A percentile compares a stretch with the other conserved stretches of the same genome.
Evolutionary conservation across 768 basidiomycete genomes (phyloP).

Genomic region (Trametes coccinea): DNA sequence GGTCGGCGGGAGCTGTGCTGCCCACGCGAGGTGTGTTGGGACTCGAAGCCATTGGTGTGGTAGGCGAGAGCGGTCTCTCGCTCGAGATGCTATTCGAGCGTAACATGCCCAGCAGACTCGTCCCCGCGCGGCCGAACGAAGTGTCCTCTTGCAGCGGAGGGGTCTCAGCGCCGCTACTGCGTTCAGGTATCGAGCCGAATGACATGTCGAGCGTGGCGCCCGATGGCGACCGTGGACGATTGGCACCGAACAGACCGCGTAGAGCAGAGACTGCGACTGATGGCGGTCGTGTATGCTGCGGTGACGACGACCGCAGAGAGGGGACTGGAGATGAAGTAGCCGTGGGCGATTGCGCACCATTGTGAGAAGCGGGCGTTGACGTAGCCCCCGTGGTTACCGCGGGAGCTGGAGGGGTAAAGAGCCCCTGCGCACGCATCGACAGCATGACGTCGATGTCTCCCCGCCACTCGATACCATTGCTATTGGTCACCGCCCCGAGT

Average conservation of each 20-base stretch:
- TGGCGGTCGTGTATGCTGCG: constrained; percentile 15
- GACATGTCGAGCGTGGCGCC: constrained; percentile 27
- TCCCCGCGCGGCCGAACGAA: constrained; percentile 58
- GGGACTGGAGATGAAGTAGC: constrained; percentile 30
- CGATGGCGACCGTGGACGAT: constrained; percentile 59
- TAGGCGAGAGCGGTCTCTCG: constrained; percentile 25
- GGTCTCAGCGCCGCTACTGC: constrained; percentile 28
- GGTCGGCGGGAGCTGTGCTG: constrained; percentile 30
- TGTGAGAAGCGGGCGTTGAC: neutral
- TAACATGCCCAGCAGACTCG: constrained; percentile 53
- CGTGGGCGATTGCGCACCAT: constrained; percentile 30
- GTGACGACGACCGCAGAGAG: constrained; percentile 25
- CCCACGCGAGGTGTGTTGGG: constrained; percentile 25
- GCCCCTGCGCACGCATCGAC: constrained; percentile 72
- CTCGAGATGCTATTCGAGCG: constrained; percentile 40
- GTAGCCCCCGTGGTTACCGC: neutral
- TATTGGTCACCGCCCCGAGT: constrained; percentile 47
- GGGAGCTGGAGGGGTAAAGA: constrained; percentile 40
- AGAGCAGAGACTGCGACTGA: constrained; percentile 52
- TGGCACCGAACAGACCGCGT: constrained; percentile 54
- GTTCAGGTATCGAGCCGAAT: constrained; percentile 31
- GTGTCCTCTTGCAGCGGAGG: constrained; percentile 40
- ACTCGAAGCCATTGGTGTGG: constrained; percentile 22
- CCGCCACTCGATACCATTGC: constrained; percentile 56
- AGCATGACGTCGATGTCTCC: constrained; percentile 86